Evolutionary conservation across 257 asterid species (phyloP).

Genomic region (Rehmannia glutinosa): DNA sequence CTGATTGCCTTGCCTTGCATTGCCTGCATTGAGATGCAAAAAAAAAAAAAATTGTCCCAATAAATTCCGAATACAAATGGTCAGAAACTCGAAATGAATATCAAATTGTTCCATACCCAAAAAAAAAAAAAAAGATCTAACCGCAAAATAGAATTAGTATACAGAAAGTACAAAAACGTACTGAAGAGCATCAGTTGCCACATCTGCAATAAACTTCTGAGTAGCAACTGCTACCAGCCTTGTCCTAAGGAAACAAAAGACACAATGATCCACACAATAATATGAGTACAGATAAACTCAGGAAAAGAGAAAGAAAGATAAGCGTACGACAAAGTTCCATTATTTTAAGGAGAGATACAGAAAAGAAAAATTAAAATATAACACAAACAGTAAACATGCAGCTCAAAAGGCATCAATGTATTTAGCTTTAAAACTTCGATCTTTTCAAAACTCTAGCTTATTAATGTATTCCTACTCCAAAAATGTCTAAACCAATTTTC

Average conservation of each 20-base stretch:
- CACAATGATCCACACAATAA: neutral
- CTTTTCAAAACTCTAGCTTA: neutral
- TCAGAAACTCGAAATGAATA: neutral
- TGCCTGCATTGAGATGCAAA: constrained; percentile 56
- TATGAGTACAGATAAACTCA: neutral
- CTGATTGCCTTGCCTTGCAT: constrained; percentile 86
- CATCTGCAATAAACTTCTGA: constrained; percentile 94
- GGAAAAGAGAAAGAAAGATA: neutral
- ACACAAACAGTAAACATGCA: neutral
- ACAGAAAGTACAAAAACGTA: constrained; percentile 31
- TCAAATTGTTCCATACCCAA: neutral
- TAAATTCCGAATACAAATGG: neutral
- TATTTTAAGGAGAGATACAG: neutral
- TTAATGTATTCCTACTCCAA: neutral
- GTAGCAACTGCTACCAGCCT: constrained; percentile 99
- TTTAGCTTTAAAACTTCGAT: neutral
- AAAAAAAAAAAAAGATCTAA: neutral
- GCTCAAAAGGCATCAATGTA: neutral
- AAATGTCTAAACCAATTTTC: neutral
- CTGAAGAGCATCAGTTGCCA: constrained; percentile 98
- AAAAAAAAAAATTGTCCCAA: constrained; percentile 9
- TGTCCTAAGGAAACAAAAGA: constrained; percentile 37
- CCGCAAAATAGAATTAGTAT: neutral
- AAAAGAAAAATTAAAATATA: neutral
- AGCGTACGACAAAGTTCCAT: neutral